Percentiles rank a stretch among this genome's conserved stretches.
These are phyloP conservation scores for Globisporangium mamillatum DNA, from an alignment of 352 stramenopile species.

Conservation along the genomic window DNA sequence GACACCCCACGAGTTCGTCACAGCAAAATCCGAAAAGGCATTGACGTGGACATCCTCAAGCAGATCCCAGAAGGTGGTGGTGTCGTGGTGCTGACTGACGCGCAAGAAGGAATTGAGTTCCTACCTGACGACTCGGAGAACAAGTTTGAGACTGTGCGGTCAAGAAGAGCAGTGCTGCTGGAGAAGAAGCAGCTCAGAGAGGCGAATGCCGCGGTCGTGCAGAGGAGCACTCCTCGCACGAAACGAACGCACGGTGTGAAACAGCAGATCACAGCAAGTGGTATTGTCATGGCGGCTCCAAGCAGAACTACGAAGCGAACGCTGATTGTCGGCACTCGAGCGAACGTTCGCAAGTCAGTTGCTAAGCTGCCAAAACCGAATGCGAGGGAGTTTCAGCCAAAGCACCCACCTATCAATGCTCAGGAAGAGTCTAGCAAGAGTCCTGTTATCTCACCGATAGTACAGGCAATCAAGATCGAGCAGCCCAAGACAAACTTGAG, in stretches of 20 bases:
- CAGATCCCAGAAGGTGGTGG: slow-evolving; percentile 16
- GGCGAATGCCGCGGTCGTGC: background rate
- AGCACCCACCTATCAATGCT: background rate
- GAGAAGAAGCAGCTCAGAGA: slow-evolving; percentile 23
- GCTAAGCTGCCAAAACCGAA: background rate
- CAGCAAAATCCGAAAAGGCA: slow-evolving; percentile 3
- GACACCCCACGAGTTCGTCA: background rate
- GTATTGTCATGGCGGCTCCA: slow-evolving; percentile 4
- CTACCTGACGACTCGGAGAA: slow-evolving; percentile 9
- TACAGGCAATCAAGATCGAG: background rate
- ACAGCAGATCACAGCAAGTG: slow-evolving; percentile 1
- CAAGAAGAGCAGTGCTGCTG: slow-evolving; percentile 23
- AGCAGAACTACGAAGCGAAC: slow-evolving; percentile 4
- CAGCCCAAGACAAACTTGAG: background rate
- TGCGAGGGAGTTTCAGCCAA: background rate
- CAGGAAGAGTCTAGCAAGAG: background rate
- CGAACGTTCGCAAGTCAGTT: background rate
- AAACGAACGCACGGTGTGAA: slow-evolving; percentile 4
- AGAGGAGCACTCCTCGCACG: background rate
- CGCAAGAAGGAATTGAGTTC: slow-evolving; percentile 17
- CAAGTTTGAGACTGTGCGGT: slow-evolving; percentile 33
- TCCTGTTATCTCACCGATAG: background rate
- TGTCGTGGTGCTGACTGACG: slow-evolving; percentile 21
- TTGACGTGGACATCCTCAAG: slow-evolving; percentile 17
- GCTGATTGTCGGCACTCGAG: slow-evolving; percentile 1